These are phyloP conservation scores for Botrytis aclada DNA, from an alignment of 2,329 filamentous ascomycete genomes.

Conservation along the genomic window DNA sequence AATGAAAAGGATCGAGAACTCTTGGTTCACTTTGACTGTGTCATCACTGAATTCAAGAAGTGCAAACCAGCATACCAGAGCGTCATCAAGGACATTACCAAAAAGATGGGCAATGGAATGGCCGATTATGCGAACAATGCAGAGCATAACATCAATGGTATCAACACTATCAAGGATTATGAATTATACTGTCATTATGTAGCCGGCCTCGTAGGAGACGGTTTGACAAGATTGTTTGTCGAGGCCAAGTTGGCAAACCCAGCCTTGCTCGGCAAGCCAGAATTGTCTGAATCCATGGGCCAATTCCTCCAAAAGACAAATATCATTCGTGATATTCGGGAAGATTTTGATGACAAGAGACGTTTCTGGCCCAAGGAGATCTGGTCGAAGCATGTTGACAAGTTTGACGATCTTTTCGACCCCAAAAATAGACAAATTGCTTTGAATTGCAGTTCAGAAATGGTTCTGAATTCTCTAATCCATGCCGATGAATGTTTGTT, in stretches of 20 bases:
- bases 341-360: conserved; percentile 83
- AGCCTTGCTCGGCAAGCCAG: conserved; percentile 71
- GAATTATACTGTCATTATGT: conserved; percentile 98
- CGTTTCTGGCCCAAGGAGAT: conserved; percentile 96
- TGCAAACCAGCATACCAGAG: conserved; percentile 79
- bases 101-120: conserved; percentile 98
- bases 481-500: conserved; percentile 93
- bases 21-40: conserved; percentile 85
- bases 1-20: conserved; percentile 94
- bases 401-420: conserved; percentile 87
- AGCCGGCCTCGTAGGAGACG: conserved; percentile 96
- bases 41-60: conserved; percentile 83
- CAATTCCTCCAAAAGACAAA: conserved; percentile 98
- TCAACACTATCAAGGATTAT: conserved; percentile 83
- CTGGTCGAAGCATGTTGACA: conserved; percentile 91
- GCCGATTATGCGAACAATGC: conserved; percentile 88
- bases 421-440: conserved; percentile 74
- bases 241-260: conserved; percentile 83
- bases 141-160: conserved; percentile 74
- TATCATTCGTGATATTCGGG: conserved; percentile 92
- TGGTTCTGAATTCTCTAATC: conserved; percentile 85
- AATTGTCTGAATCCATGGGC: conserved; percentile 92
- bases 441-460: conserved; percentile 83
- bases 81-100: conserved; percentile 89
- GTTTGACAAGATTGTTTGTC: conserved; percentile 85